Conservation (phyloP, 345 rosid species). For the Diplotaxis tenuifolia region DNA sequence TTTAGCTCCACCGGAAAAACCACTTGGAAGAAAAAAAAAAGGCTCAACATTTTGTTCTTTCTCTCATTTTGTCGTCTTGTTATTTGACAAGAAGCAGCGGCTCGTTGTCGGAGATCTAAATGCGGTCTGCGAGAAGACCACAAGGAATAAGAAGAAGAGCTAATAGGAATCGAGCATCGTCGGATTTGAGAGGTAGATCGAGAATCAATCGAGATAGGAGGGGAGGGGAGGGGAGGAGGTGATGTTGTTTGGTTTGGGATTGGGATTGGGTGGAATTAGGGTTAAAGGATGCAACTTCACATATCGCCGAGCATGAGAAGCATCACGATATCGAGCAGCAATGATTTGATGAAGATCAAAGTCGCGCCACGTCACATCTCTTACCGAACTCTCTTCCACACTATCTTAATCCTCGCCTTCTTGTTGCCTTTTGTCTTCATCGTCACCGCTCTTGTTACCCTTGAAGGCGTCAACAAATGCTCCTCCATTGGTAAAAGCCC, state of each 20-base stretch:
- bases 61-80: conserved; percentile 19
- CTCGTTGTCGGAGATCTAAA: conserved; percentile 40
- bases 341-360: conserved; percentile 99
- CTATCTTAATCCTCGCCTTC: conserved; percentile 94
- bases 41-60: conserved; percentile 7
- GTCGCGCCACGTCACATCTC: conserved; percentile 99
- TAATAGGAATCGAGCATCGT: not conserved
- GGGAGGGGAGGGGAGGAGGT: conserved; percentile 75
- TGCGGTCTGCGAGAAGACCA: conserved; percentile 55
- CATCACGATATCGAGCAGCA: conserved; percentile 94
- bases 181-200: conserved; percentile 39
- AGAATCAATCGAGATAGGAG: conserved; percentile 33
- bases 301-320: conserved; percentile 99
- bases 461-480: conserved; percentile 99
- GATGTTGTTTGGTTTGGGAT: conserved; percentile 60
- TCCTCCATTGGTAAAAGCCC: conserved; percentile 77
- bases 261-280: conserved; percentile 39
- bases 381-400: conserved; percentile 91
- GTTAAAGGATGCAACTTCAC: conserved; percentile 96
- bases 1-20: conserved; percentile 34
- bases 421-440: conserved; percentile 98
- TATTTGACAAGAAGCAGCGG: conserved; percentile 17
- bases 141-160: conserved; percentile 19
- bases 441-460: conserved; percentile 96
- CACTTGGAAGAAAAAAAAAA: not conserved